These are phyloP conservation scores for Fragilariopsis cylindrus DNA, from an alignment of 108 stramenopile species.

Conservation along the genomic window DNA sequence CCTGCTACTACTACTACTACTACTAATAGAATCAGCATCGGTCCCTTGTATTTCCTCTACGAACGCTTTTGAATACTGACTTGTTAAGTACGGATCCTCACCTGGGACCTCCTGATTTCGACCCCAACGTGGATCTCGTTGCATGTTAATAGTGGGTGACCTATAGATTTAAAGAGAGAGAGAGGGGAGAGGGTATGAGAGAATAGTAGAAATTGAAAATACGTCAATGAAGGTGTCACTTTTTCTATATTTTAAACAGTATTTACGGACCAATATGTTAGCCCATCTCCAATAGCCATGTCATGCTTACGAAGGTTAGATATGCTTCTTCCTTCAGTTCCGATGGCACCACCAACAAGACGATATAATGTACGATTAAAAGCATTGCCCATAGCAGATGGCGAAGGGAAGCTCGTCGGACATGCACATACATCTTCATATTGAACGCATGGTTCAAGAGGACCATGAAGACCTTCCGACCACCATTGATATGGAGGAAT, in stretches of 20 bases:
- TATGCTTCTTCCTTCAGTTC: conserved; percentile 46
- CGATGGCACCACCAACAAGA: conserved; percentile 49
- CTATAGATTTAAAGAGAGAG: background rate
- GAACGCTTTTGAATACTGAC: conserved; percentile 52
- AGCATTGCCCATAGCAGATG: conserved; percentile 46
- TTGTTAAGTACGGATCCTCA: conserved; percentile 69
- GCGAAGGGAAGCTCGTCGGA: conserved; percentile 55
- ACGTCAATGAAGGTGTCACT: no score
- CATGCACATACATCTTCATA: conserved; percentile 17
- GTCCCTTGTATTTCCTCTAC: conserved; percentile 52
- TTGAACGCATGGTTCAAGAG: conserved; percentile 32
- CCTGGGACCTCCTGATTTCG: conserved; percentile 56
- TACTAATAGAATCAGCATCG: background rate
- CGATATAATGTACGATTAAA: conserved; percentile 57
- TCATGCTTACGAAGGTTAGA: conserved; percentile 33
- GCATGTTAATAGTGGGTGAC: conserved; percentile 65
- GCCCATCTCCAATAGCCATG: conserved; percentile 33
- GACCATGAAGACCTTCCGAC: conserved; percentile 60
- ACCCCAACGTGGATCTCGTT: conserved; percentile 81
- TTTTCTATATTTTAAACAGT: no score
- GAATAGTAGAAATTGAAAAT: no score
- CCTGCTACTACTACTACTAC: background rate
- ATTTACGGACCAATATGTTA: conserved; percentile 53
- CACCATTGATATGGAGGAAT: conserved; percentile 57
- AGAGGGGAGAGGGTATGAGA: no score